phyloP scores from a whole-genome alignment of 306 rosid species.

The Cicer pinnatifidum region DNA sequence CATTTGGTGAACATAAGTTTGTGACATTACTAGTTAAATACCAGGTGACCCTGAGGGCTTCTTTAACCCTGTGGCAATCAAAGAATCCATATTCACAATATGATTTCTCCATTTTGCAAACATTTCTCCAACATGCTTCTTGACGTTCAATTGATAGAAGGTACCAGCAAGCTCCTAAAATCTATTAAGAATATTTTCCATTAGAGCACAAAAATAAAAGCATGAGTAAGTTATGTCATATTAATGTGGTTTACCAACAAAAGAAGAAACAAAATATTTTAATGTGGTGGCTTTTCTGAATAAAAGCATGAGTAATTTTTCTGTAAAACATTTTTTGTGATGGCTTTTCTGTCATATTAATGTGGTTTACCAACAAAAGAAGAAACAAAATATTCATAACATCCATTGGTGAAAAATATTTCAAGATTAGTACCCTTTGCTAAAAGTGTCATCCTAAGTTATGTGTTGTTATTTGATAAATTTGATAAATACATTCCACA shows the following conservation, averaged over 20 bases:
- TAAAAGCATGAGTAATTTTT: neutral
- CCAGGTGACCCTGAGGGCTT: constrained; percentile 62
- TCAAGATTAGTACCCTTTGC: too few relatives aligned
- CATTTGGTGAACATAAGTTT: constrained; percentile 60
- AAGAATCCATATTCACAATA: constrained; percentile 62
- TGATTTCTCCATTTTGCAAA: constrained; percentile 53
- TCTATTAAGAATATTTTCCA: constrained; percentile 53
- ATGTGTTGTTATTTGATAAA: too few relatives aligned
- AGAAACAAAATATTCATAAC: too few relatives aligned
- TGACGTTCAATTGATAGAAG: constrained; percentile 81
- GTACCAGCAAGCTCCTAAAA: constrained; percentile 96
- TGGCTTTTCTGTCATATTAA: neutral
- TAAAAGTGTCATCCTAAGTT: too few relatives aligned
- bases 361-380: neutral
- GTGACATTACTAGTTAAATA: constrained; percentile 64
- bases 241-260: neutral
- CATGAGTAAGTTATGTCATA: neutral
- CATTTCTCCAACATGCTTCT: constrained; percentile 92
- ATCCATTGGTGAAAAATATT: too few relatives aligned
- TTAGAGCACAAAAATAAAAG: neutral
- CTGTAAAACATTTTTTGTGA: neutral
- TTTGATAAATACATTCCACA: neutral
- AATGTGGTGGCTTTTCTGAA: too few relatives aligned
- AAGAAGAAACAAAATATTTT: too few relatives aligned
- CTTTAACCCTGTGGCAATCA: constrained; percentile 57